A percentile compares a stretch with the other conserved stretches of the same genome.
Conservation (phyloP, 2,329 filamentous ascomycete genomes). For the Pestalotiopsis sp. region DNA sequence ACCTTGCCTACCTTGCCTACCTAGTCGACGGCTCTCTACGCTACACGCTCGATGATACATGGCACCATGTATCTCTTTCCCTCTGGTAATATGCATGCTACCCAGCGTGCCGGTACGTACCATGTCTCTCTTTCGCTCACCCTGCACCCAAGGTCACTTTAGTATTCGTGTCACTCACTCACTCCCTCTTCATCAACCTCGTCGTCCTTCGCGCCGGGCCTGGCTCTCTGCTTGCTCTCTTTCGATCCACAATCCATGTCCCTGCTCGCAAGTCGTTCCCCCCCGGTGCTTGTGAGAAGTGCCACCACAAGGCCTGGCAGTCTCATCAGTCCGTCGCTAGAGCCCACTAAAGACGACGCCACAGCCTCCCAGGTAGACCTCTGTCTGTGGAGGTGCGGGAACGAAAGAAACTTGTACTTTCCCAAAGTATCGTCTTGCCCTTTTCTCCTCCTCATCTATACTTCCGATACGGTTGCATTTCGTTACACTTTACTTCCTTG, state of each 20-base stretch:
- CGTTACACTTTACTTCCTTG: conserved; percentile 1
- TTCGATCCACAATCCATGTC: conserved; percentile 36
- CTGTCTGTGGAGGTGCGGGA: conserved; percentile 27
- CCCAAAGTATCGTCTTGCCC: conserved; percentile 5
- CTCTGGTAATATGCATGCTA: neutral
- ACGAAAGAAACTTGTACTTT: conserved; percentile 12
- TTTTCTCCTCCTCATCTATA: conserved; percentile 17
- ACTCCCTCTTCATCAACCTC: conserved; percentile 4
- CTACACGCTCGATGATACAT: neutral
- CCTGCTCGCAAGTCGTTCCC: conserved; percentile 22
- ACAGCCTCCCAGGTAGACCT: conserved; percentile 28
- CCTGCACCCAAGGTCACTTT: neutral
- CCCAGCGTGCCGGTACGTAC: conserved; percentile 1
- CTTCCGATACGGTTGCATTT: conserved; percentile 13
- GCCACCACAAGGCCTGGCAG: conserved; percentile 25
- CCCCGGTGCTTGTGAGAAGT: conserved; percentile 14
- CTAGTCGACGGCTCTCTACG: neutral
- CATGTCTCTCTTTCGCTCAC: conserved; percentile 2
- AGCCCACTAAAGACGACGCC: conserved; percentile 23
- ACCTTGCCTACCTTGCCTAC: neutral
- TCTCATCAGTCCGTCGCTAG: conserved; percentile 22
- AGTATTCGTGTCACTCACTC: conserved; percentile 18
- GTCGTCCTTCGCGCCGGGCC: conserved; percentile 1
- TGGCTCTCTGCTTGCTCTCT: neutral
- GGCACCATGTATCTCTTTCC: neutral